These are phyloP conservation scores for Dothistroma septosporum DNA, from an alignment of 2,329 filamentous ascomycete genomes.

Conservation along the genomic window DNA sequence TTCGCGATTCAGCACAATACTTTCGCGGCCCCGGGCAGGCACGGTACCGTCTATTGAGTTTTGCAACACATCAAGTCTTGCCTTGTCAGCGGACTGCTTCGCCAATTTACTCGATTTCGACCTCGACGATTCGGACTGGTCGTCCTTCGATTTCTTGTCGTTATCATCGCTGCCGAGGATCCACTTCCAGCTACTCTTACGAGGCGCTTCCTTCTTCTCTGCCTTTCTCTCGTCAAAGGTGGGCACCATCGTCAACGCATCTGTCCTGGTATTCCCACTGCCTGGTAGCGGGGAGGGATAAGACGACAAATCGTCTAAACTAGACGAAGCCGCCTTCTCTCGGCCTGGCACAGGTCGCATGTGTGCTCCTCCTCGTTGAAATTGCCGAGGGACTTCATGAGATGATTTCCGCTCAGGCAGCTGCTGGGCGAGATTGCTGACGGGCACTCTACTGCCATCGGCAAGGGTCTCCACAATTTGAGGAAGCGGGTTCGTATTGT, in stretches of 20 bases:
- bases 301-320: conserved; percentile 61
- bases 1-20: conserved; percentile 76
- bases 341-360: conserved; percentile 35
- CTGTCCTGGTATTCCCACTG: conserved; percentile 63
- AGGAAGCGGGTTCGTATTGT: conserved; percentile 45
- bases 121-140: conserved; percentile 36
- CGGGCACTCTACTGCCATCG: conserved; percentile 33
- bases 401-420: conserved; percentile 52
- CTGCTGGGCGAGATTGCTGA: conserved; percentile 26
- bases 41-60: conserved; percentile 68
- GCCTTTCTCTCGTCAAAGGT: conserved; percentile 72
- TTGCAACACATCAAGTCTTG: conserved; percentile 80
- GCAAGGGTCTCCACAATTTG: conserved; percentile 60
- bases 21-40: conserved; percentile 63
- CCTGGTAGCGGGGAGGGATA: conserved; percentile 67
- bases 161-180: conserved; percentile 67
- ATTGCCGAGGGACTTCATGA: conserved; percentile 31
- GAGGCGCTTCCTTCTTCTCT: conserved; percentile 58
- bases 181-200: conserved; percentile 85
- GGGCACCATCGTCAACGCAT: conserved; percentile 75
- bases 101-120: conserved; percentile 53
- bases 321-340: conserved; percentile 35
- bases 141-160: conserved; percentile 59
- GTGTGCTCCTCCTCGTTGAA: conserved; percentile 34
- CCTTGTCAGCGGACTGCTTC: conserved; percentile 63